These are phyloP conservation scores for Cadophora gregata DNA, from an alignment of 2,329 filamentous ascomycete species.

Conservation along the genomic window DNA sequence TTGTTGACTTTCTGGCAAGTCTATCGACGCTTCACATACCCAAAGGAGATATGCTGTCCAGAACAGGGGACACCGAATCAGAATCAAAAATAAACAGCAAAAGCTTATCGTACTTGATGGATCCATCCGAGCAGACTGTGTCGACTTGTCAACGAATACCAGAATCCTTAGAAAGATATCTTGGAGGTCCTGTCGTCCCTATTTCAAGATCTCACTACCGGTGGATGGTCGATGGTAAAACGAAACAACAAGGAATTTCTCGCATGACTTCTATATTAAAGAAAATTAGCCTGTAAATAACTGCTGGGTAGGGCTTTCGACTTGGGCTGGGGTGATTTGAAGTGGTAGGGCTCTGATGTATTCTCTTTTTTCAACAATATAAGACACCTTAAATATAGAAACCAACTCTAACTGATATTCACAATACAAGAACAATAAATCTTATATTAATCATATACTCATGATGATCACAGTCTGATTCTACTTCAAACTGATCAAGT, in stretches of 20 bases:
- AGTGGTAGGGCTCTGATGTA: too few species aligned
- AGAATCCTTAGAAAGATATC: constrained; percentile 9
- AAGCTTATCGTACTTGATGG: too few species aligned
- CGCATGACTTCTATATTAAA: neutral
- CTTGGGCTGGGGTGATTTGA: too few species aligned
- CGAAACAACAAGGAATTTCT: neutral
- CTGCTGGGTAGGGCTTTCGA: too few species aligned
- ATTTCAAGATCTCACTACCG: constrained; percentile 8
- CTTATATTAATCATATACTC: too few species aligned
- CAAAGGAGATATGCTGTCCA: neutral
- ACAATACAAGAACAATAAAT: too few species aligned
- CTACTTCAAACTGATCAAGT: neutral
- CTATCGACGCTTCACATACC: neutral
- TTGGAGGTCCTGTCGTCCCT: neutral
- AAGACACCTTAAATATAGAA: too few species aligned
- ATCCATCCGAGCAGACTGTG: neutral
- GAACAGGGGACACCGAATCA: neutral
- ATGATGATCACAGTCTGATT: neutral
- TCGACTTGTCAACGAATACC: neutral
- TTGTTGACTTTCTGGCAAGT: neutral
- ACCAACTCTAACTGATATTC: too few species aligned
- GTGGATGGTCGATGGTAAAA: neutral
- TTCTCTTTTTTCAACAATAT: too few species aligned
- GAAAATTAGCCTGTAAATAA: neutral
- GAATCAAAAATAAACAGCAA: neutral